Conservation (phyloP, 1,139 yeast species). For the Candida tropicalis region DNA sequence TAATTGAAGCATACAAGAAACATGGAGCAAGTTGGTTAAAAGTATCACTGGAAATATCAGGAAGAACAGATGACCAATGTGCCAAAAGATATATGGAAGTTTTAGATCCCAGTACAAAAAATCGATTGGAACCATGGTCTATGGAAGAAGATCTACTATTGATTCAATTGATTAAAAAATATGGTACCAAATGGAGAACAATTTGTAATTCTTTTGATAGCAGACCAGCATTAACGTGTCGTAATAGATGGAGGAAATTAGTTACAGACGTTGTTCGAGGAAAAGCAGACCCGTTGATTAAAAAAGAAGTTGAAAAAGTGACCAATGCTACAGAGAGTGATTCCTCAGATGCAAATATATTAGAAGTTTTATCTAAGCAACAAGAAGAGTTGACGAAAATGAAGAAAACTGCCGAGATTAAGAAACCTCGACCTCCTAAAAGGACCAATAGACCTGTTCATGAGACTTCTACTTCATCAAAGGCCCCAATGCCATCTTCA, state of each 20-base stretch:
- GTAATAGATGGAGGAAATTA: constrained; percentile 90
- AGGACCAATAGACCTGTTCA: background rate
- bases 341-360: constrained; percentile 9
- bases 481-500: background rate
- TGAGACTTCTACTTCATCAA: background rate
- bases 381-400: constrained; percentile 16
- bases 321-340: constrained; percentile 23
- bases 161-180: constrained; percentile 62
- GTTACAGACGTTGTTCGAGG: constrained; percentile 75
- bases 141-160: constrained; percentile 73
- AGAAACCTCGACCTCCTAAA: constrained; percentile 7
- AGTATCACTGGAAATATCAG: constrained; percentile 72
- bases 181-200: constrained; percentile 93
- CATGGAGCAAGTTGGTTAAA: constrained; percentile 88
- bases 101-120: constrained; percentile 77
- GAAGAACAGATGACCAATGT: constrained; percentile 94
- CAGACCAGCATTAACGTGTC: constrained; percentile 85
- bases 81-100: constrained; percentile 91
- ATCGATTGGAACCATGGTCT: constrained; percentile 80
- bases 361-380: constrained; percentile 17
- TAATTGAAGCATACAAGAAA: constrained; percentile 63
- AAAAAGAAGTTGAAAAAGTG: constrained; percentile 38
- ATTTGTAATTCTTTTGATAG: constrained; percentile 73
- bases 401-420: constrained; percentile 6
- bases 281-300: constrained; percentile 43